Base-by-base conservation (phyloP, 768 basidiomycete species). In the Mycena metata region DNA sequence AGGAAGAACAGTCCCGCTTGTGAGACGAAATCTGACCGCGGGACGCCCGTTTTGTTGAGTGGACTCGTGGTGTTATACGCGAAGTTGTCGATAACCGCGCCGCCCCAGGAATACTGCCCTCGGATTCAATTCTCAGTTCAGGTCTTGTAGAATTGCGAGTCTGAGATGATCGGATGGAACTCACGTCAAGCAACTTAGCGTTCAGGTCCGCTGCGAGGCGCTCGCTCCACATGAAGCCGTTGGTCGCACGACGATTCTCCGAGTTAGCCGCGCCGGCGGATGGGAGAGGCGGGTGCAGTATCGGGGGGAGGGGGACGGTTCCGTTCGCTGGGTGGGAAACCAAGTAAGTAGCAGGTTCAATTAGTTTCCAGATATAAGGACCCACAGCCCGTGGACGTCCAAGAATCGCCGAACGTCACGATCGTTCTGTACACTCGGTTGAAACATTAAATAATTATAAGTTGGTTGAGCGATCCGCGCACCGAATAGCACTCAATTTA, bases 151-250 rank as follows among this genome's bases (percentile, higher is more conserved):
- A n/a, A n/a, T n/a, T n/a, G n/a, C n/a, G n/a, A n/a, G n/a, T n/a
- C n/a, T n/a, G n/a, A n/a, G n/a, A n/a, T 36, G 36, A 36, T 7
- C 36, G 17, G 16, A 42, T 45, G 26, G 16, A 26, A 60, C 76
- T 49, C 45, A 75, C 72, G 63, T 80, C 75, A 21, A 80, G 65
- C 5, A 80, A 69, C 61, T 80, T 80, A 13, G 77, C 76, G 33
- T 77, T 73, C 21, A 79, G 42, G 33, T 75, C 67, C 43, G 76
- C 75, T 2, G 76, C 78, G 30, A 79, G 67, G 43, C 73, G 74
- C 60, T 79, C 79, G 21, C 74, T 76, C 79, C 78, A 79, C 41
- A 79, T 70, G 66, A 76, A 79, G 0, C 79, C 79, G 64, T 80
- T 78, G 13, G 73, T 76, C 16, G 79, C 79, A 41, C 79, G 67